Base-by-base conservation (phyloP, 805 yeast species). In the Torulaspora gathmanii region DNA sequence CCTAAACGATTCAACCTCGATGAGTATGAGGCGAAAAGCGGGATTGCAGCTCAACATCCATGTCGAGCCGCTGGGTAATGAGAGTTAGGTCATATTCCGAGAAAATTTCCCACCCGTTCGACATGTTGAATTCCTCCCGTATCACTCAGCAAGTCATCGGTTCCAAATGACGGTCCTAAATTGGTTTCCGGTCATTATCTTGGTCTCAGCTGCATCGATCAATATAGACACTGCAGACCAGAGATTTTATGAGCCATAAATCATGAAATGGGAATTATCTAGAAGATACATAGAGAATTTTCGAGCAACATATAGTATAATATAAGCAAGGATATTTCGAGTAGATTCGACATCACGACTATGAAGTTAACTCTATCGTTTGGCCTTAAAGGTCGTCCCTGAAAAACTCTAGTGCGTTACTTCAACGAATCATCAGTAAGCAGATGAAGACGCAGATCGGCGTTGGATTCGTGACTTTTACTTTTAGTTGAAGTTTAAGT, bases 21-120 rank as follows among this genome's bases (percentile, higher is more conserved):
- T 28, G 19, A 45, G 46, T 34, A 28, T 36, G n/a, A 51, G 50
- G 29, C 46, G 46, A 37, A 50, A 48, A 38, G 44, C 45, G 6
- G 64, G 64, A 2, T 49, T 59, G 23, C 54, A 56, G 39, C 40
- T 59, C 26, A 51, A 55, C 28, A 35, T 58, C 8, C 56, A 47
- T 22, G 39, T 58, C 22, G 58, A 58, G 34, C 51, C 40, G 39
- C 40, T 44, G 13, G 42, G 22, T 13, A 31, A 26, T 29, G 22
- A 37, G 13, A 26, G 33, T 19, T 42, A 31, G 42, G 25, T 16
- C 33, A 22, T 40, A 38, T 40, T 33, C 15, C 26, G 40, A 36
- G 13, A 33, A 19, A 13, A 34, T 11, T 40, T 33, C n/a, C n/a
- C 25, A 27, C 19, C 34, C n/a, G 38, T 19, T 35, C 28, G 9